Conservation (phyloP, 495 filamentous ascomycete genomes). For the Podospora pseudopauciseta region DNA sequence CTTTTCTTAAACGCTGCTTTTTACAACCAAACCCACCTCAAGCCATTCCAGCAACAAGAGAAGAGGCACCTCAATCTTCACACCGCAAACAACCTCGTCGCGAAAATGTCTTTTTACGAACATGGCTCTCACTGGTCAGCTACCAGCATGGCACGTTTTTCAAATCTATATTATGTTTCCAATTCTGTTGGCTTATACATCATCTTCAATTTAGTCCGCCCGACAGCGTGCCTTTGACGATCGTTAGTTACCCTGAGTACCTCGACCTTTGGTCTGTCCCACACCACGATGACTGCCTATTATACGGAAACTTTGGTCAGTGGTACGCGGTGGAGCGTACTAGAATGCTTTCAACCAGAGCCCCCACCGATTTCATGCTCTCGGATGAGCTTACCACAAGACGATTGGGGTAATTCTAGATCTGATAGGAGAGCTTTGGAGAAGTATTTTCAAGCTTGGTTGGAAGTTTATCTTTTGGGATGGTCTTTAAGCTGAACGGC, state of each 20-base stretch:
- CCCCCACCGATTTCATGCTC: too few relatives aligned
- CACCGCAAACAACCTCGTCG: too few relatives aligned
- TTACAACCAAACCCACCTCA: neutral
- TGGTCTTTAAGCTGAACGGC: neutral
- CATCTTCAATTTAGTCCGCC: neutral
- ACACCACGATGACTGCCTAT: neutral
- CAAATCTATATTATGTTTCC: neutral
- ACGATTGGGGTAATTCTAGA: neutral
- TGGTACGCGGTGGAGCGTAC: neutral
- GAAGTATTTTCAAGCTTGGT: neutral
- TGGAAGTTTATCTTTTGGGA: neutral
- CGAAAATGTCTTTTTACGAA: neutral
- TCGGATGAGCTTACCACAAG: too few relatives aligned
- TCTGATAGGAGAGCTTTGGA: neutral
- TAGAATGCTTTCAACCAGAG: neutral
- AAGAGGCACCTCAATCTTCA: too few relatives aligned
- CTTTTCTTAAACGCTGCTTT: neutral
- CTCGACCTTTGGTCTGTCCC: neutral
- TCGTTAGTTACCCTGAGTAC: neutral
- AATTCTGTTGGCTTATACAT: neutral
- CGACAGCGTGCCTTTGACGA: neutral
- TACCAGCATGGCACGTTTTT: neutral
- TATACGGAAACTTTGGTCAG: neutral
- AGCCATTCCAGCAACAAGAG: neutral
- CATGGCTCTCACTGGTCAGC: neutral